Conservation (phyloP, 2,329 filamentous ascomycete genomes). For the Bisporella sp. region DNA sequence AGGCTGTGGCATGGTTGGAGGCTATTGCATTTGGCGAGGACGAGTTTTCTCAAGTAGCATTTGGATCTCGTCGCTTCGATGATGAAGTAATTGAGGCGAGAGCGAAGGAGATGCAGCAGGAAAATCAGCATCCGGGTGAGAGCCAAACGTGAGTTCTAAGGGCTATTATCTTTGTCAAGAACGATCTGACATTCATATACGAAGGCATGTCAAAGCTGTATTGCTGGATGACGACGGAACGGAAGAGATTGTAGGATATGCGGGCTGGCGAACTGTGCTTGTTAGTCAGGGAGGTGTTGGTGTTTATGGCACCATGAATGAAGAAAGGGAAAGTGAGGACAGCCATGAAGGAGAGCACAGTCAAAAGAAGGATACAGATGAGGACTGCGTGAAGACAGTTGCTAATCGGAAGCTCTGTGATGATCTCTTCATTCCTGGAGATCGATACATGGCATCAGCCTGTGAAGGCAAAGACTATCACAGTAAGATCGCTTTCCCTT, state of each 20-base stretch:
- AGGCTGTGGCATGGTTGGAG: slow-evolving; percentile 4
- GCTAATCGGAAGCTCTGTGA: slow-evolving; percentile 19
- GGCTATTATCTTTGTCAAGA: background rate
- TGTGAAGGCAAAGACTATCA: slow-evolving; percentile 13
- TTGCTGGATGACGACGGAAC: background rate
- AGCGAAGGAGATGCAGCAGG: background rate
- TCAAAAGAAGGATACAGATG: background rate
- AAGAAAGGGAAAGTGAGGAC: slow-evolving; percentile 1
- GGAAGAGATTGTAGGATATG: slow-evolving; percentile 13
- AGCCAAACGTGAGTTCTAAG: background rate
- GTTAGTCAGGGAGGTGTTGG: background rate
- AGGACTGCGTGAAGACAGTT: slow-evolving; percentile 9
- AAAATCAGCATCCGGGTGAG: background rate
- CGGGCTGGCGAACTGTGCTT: slow-evolving; percentile 10
- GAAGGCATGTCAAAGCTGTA: slow-evolving; percentile 13
- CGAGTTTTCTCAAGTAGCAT: slow-evolving; percentile 9
- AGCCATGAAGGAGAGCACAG: background rate
- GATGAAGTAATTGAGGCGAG: slow-evolving; percentile 1
- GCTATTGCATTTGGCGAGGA: slow-evolving; percentile 8
- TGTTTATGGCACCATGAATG: background rate
- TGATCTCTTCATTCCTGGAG: slow-evolving; percentile 17
- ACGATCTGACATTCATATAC: slow-evolving; percentile 5
- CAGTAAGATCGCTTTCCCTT: slow-evolving; percentile 12
- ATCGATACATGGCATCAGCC: slow-evolving; percentile 16
- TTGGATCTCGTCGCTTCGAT: slow-evolving; percentile 4